phyloP scores from a whole-genome alignment of 495 filamentous ascomycete genomes.

The Aspergillus avenaceus region DNA sequence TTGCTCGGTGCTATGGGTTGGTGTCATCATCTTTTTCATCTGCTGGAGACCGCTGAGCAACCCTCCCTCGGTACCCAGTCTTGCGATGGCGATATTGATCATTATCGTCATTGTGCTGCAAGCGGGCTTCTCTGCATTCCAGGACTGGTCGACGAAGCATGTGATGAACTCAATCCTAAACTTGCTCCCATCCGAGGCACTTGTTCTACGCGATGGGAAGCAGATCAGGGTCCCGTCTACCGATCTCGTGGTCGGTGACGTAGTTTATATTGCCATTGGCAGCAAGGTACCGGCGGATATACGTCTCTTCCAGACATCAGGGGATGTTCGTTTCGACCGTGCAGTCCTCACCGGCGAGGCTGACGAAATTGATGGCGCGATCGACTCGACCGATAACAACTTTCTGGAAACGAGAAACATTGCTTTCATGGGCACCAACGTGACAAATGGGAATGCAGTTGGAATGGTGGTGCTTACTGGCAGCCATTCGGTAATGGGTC shows the following conservation, averaged over 20 bases:
- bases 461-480: constrained; percentile 63
- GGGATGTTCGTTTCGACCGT: constrained; percentile 68
- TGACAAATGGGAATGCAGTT: constrained; percentile 59
- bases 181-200: constrained; percentile 63
- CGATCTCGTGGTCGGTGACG: constrained; percentile 66
- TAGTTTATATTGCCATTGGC: constrained; percentile 61
- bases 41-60: constrained; percentile 72
- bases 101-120: constrained; percentile 65
- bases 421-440: constrained; percentile 68
- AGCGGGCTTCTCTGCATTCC: constrained; percentile 65
- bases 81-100: constrained; percentile 66
- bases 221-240: constrained; percentile 44
- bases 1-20: constrained; percentile 64
- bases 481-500: constrained; percentile 59
- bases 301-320: constrained; percentile 58
- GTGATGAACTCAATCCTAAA: constrained; percentile 63
- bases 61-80: constrained; percentile 60
- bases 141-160: constrained; percentile 60
- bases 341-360: constrained; percentile 70
- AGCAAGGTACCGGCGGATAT: constrained; percentile 72
- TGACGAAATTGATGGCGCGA: constrained; percentile 54
- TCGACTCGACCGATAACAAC: constrained; percentile 61
- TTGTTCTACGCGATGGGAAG: constrained; percentile 55
- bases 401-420: constrained; percentile 72
- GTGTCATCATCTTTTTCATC: constrained; percentile 64